Percentiles rank a stretch among this genome's conserved stretches.
Evolutionary conservation across 2,329 filamentous ascomycete species (phyloP).

Genomic region (Beauveria sp.): DNA sequence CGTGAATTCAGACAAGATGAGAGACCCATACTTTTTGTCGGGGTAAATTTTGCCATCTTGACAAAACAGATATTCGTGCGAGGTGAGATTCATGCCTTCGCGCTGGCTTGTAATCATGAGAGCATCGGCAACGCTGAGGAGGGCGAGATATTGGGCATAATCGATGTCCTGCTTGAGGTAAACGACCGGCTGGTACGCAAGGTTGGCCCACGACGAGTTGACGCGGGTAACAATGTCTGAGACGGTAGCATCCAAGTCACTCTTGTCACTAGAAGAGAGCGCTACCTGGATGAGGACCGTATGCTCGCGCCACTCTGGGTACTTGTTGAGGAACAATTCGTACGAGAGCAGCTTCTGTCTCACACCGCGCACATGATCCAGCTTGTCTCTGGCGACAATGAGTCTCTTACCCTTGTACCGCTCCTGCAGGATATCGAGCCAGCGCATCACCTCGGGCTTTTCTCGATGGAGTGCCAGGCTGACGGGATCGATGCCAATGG

Average conservation of each 20-base stretch:
- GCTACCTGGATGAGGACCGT: conserved; percentile 92
- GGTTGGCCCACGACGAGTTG: conserved; percentile 82
- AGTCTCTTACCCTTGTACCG: conserved; percentile 82
- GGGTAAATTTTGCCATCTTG: conserved; percentile 70
- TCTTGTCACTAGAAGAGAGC: conserved; percentile 80
- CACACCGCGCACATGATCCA: conserved; percentile 86
- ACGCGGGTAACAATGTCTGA: conserved; percentile 93
- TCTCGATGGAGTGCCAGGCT: conserved; percentile 65
- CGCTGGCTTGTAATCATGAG: conserved; percentile 93
- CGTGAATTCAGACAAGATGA: conserved; percentile 93
- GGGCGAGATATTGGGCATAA: conserved; percentile 85
- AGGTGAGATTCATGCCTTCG: conserved; percentile 95
- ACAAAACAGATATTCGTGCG: conserved; percentile 88
- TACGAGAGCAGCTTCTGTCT: conserved; percentile 88
- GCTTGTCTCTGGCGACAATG: conserved; percentile 89
- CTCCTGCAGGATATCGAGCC: conserved; percentile 73
- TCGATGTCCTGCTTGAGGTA: conserved; percentile 94
- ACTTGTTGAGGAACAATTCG: conserved; percentile 88
- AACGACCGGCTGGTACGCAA: conserved; percentile 86
- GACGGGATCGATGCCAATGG: conserved; percentile 85
- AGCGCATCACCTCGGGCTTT: conserved; percentile 65
- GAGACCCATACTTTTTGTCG: conserved; percentile 73
- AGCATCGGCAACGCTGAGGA: conserved; percentile 82
- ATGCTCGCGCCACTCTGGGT: conserved; percentile 81
- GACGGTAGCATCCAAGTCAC: conserved; percentile 78